These are phyloP conservation scores for Psophocarpus tetragonolobus DNA, from an alignment of 306 rosid species.

Conservation along the genomic window DNA sequence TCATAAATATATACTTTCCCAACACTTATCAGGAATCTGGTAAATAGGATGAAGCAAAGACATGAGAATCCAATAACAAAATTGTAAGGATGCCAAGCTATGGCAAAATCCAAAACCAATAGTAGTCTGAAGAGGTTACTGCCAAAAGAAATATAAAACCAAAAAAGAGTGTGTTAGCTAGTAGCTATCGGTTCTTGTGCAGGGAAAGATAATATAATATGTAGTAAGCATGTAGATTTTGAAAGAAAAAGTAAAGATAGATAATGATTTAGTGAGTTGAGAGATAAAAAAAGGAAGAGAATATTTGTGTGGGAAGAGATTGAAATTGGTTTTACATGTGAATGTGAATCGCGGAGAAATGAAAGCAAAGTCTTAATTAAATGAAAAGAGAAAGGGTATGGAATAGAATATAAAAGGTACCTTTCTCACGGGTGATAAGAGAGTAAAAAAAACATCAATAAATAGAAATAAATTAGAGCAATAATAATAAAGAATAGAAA, in stretches of 20 bases:
- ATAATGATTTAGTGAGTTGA: neutral
- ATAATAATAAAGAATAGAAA: too few species aligned
- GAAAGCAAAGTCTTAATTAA: conserved; percentile 36
- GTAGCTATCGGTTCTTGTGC: conserved; percentile 19
- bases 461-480: too few species aligned
- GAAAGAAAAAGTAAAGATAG: neutral
- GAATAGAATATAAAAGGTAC: too few species aligned
- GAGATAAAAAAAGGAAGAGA: neutral
- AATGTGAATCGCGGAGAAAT: conserved; percentile 34
- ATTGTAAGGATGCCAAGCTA: too few species aligned
- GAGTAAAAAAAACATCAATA: too few species aligned
- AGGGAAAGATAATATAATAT: neutral
- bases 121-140: conserved; percentile 24
- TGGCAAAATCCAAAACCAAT: conserved; percentile 27
- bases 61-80: too few species aligned
- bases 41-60: too few species aligned
- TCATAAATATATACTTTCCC: too few species aligned
- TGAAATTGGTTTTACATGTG: conserved; percentile 31
- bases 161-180: conserved; percentile 18
- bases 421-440: too few species aligned
- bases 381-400: conserved; percentile 38
- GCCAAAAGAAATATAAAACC: conserved; percentile 27
- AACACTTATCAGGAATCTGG: too few species aligned
- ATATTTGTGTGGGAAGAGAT: conserved; percentile 1
- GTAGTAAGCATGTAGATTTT: neutral